Conservation (phyloP, 805 yeast species). For the Hanseniaspora opuntiae region DNA sequence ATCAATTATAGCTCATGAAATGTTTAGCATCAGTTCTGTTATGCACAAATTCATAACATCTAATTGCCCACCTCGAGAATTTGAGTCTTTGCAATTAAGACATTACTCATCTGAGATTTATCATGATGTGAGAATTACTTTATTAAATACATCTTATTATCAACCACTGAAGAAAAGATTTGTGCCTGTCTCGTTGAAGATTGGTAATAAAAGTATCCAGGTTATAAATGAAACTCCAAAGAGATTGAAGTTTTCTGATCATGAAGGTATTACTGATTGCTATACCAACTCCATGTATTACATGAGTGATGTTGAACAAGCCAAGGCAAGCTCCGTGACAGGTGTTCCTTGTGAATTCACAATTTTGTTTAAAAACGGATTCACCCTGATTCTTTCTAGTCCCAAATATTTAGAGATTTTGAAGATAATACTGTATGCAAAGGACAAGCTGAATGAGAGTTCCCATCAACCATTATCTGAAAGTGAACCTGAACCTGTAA, state of each 20-base stretch:
- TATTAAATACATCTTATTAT: slow-evolving; percentile 40
- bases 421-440: slow-evolving; percentile 54
- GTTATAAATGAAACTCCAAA: slow-evolving; percentile 34
- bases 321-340: slow-evolving; percentile 30
- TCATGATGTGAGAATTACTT: slow-evolving; percentile 38
- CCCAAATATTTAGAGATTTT: slow-evolving; percentile 50
- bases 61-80: slow-evolving; percentile 31
- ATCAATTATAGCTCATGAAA: slow-evolving; percentile 15
- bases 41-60: slow-evolving; percentile 33
- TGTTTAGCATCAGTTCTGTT: not conserved
- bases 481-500: slow-evolving; percentile 7
- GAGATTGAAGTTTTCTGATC: slow-evolving; percentile 27
- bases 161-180: slow-evolving; percentile 37
- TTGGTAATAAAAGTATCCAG: slow-evolving; percentile 61
- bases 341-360: slow-evolving; percentile 41
- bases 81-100: slow-evolving; percentile 35
- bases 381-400: slow-evolving; percentile 32
- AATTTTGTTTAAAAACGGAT: slow-evolving; percentile 28
- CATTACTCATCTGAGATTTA: slow-evolving; percentile 30
- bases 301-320: slow-evolving; percentile 30
- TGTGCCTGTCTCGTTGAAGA: slow-evolving; percentile 46
- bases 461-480: not conserved
- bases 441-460: slow-evolving; percentile 37
- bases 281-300: slow-evolving; percentile 32
- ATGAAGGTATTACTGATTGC: slow-evolving; percentile 26